Evolutionary conservation across 345 rosid species (phyloP), one percentile per base, ranked within the genome.

Genomic region (Arabidopsis arenosa): DNA sequence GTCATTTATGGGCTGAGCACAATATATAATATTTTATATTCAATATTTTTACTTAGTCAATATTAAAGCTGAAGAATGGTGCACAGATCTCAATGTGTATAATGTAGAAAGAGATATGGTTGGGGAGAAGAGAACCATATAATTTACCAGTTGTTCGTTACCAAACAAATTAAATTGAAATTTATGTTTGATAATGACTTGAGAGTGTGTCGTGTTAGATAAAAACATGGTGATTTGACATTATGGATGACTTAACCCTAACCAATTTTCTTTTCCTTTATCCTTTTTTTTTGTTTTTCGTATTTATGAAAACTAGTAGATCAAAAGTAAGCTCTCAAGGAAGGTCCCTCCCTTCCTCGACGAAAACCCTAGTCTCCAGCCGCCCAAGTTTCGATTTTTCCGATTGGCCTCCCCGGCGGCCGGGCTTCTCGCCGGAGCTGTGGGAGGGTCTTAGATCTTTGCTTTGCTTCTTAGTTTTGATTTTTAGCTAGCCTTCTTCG

Each of bases 181-280:
- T 55, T 74, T 74, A 65, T 74, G 72, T 35, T 74, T 44, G 73
- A 67, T 30, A 57, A 7, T 2, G 33, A 66, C 52, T 57, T 58
- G 59, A 5, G 2, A 3, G 21, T 37, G 14, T 58, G 68, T 21
- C 62, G 14, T 49, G 61, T 14, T 33, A 35, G 49, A 65, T 37
- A 56, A 45, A 45, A 21, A 17, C 56, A 54, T 54, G 26, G 28
- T 14, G 7, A 57, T 33, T 72, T 51, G 7, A 49, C 15, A 47
- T 61, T 9, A 36, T 59, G 10, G 28, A 51, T 36, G 32, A 28
- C 21, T 45, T 36, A 32, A 32, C 33, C 12, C 13, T 15, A 30
- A 40, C 51, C 4, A 26, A 3, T 15, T 56, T 23, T 26, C 5
- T 13, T 62, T 62, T 63, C 18, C 8, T 56, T 26, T 28, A 11